Conservation (phyloP, 306 rosid species). For the Casuarina cunninghamiana region DNA sequence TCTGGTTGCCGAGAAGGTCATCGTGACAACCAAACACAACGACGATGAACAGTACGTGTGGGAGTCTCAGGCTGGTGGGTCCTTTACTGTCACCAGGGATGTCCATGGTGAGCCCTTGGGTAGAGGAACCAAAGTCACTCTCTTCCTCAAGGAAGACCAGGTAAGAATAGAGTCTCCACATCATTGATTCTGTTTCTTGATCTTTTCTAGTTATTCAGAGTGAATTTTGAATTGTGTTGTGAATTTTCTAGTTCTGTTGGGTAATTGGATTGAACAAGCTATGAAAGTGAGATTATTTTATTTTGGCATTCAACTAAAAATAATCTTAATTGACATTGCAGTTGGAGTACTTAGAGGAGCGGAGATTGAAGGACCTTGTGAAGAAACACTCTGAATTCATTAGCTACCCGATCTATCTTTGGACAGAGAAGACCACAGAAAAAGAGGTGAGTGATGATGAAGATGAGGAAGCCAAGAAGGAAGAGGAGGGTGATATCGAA, state of each 20-base stretch:
- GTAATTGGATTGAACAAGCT: no score
- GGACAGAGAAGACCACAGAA: conserved; percentile 31
- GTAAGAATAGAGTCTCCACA: background rate
- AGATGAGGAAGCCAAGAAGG: conserved; percentile 26
- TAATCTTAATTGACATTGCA: background rate
- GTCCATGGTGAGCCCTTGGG: conserved; percentile 29
- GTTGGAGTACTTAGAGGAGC: conserved; percentile 39
- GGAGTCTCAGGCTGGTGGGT: conserved; percentile 41
- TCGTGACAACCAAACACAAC: conserved; percentile 38
- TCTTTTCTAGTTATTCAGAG: background rate
- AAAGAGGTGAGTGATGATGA: conserved; percentile 37
- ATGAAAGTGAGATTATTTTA: no score
- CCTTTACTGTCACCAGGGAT: conserved; percentile 30
- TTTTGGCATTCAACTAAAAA: background rate
- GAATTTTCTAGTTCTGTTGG: background rate
- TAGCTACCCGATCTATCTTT: conserved; percentile 32
- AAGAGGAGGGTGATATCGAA: conserved; percentile 33
- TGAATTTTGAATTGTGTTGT: background rate
- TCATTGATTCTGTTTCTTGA: background rate
- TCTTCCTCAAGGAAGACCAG: conserved; percentile 39
- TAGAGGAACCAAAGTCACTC: conserved; percentile 30
- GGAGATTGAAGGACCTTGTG: conserved; percentile 37
- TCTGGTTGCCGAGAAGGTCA: conserved; percentile 32
- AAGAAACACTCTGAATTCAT: conserved; percentile 41
- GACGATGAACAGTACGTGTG: conserved; percentile 40